phyloP scores from a whole-genome alignment of 768 basidiomycete species.

The Tylopilus felleus region DNA sequence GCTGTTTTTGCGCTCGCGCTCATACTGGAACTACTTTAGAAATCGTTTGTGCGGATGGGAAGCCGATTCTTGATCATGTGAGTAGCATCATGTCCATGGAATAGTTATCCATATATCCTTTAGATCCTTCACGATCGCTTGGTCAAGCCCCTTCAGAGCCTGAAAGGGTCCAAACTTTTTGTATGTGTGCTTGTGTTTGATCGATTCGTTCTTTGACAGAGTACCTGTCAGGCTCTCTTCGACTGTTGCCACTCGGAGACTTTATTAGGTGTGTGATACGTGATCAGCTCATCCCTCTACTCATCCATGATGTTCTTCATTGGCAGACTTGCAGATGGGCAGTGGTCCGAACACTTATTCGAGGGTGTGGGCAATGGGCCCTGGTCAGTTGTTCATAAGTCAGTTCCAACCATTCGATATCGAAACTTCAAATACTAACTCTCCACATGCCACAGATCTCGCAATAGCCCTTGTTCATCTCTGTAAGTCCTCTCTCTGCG shows the following conservation, averaged over 20 bases:
- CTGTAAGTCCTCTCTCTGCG: constrained; percentile 2
- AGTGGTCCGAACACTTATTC: constrained; percentile 14
- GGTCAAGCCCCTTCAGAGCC: constrained; percentile 15
- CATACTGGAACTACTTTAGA: constrained; percentile 9
- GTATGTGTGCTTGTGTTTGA: constrained; percentile 2
- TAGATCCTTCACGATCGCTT: constrained; percentile 22
- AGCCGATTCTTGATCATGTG: constrained; percentile 25
- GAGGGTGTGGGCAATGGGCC: constrained; percentile 13
- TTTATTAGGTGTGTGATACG: constrained; percentile 18
- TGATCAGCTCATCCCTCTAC: background rate
- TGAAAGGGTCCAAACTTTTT: constrained; percentile 20
- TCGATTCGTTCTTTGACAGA: background rate
- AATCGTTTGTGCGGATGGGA: constrained; percentile 19
- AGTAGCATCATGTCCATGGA: background rate
- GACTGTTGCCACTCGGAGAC: constrained; percentile 32
- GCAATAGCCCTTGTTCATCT: constrained; percentile 2
- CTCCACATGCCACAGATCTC: constrained; percentile 1
- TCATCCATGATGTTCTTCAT: background rate
- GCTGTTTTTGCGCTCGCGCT: background rate
- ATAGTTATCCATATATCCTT: background rate
- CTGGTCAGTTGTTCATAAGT: constrained; percentile 18
- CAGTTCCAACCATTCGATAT: background rate
- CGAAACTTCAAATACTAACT: background rate
- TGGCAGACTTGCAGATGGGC: constrained; percentile 19
- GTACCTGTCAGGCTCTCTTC: constrained; percentile 23